Conservation (phyloP, 805 yeast species). For the Kuraishia hungarica region DNA sequence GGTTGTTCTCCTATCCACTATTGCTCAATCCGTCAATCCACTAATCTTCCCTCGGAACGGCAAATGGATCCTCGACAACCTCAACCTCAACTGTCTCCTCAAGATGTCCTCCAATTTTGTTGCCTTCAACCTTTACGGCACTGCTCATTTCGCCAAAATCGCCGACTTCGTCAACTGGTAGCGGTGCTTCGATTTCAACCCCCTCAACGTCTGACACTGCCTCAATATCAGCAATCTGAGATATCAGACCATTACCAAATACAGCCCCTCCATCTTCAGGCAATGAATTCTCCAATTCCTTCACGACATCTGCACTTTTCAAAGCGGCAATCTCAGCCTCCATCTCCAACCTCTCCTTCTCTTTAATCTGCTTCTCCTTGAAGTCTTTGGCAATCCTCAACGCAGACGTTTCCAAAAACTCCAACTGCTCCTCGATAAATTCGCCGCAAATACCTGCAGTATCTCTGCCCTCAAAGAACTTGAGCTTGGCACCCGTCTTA, state of each 20-base stretch:
- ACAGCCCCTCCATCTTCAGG: background rate
- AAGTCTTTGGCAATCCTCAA: background rate
- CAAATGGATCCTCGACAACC: too few relatives aligned
- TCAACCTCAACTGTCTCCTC: too few relatives aligned
- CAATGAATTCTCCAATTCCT: background rate
- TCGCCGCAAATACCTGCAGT: slow-evolving; percentile 16
- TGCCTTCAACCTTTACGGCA: too few relatives aligned
- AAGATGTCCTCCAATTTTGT: too few relatives aligned
- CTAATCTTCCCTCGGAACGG: too few relatives aligned
- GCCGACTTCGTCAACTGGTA: too few relatives aligned
- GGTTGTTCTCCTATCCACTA: too few relatives aligned
- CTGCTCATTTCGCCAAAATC: too few relatives aligned
- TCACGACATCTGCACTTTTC: background rate
- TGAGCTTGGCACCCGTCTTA: slow-evolving; percentile 14
- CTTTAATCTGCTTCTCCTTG: background rate
- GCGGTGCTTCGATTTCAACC: too few relatives aligned
- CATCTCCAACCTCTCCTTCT: background rate
- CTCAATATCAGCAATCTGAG: background rate
- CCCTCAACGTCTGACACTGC: background rate
- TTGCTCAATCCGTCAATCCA: too few relatives aligned
- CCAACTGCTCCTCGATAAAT: slow-evolving; percentile 19
- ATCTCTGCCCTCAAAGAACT: slow-evolving; percentile 12
- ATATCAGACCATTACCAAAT: background rate
- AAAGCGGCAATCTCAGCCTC: background rate
- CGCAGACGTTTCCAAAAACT: slow-evolving; percentile 9